Evolutionary conservation across 495 filamentous ascomycete species (phyloP).

Genomic region (Penicillium angulare): DNA sequence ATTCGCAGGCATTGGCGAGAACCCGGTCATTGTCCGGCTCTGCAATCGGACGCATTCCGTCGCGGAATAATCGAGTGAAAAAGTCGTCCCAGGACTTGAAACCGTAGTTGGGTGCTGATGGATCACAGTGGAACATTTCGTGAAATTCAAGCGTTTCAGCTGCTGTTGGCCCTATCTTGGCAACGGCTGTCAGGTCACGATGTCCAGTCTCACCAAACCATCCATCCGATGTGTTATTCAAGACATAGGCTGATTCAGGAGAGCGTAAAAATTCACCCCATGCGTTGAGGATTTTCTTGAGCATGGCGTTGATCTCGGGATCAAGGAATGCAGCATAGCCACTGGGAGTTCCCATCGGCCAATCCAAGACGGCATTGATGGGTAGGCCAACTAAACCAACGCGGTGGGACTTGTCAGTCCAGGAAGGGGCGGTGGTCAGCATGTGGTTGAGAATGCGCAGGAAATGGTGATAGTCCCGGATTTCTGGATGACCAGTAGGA

Average conservation of each 20-base stretch:
- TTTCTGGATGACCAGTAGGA: constrained; percentile 57
- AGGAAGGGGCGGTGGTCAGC: constrained; percentile 59
- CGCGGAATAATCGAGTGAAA: constrained; percentile 62
- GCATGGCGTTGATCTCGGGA: constrained; percentile 62
- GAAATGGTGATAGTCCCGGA: constrained; percentile 65
- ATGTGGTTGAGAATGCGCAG: constrained; percentile 62
- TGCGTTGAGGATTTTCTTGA: constrained; percentile 67
- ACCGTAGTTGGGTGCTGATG: constrained; percentile 45
- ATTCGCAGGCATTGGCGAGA: constrained; percentile 67
- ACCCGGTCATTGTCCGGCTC: constrained; percentile 44
- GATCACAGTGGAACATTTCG: constrained; percentile 41
- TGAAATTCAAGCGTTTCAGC: constrained; percentile 49
- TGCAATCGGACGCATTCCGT: constrained; percentile 57
- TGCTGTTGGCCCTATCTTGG: constrained; percentile 49
- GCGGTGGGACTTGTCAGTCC: constrained; percentile 49
- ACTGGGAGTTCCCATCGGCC: constrained; percentile 68
- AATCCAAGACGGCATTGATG: constrained; percentile 67
- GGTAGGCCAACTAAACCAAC: constrained; percentile 67
- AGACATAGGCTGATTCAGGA: constrained; percentile 55
- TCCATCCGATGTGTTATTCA: constrained; percentile 46
- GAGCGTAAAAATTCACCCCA: constrained; percentile 63
- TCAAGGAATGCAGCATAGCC: constrained; percentile 66
- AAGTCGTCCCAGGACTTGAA: constrained; percentile 73
- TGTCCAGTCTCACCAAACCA: constrained; percentile 58
- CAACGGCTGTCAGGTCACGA: constrained; percentile 33